Evolutionary conservation across 2,329 filamentous ascomycete genomes (phyloP).

Genomic region (Xylariaceae sp.): DNA sequence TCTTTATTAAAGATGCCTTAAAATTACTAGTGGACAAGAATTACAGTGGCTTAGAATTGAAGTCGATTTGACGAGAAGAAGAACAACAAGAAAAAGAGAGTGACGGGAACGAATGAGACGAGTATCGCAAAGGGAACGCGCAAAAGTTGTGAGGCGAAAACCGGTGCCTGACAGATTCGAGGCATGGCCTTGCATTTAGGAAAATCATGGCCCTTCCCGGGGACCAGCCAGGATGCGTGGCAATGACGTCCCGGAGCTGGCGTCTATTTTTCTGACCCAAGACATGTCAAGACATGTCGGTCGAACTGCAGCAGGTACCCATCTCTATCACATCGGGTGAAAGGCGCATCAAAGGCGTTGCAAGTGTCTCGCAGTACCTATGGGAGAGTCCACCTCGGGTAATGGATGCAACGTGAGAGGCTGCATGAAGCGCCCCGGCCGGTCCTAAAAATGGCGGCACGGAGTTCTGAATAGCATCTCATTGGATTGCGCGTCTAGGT

Average conservation of each 20-base stretch:
- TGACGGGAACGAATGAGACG: constrained; percentile 14
- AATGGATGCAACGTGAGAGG: constrained; percentile 1
- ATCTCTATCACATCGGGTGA: constrained; percentile 18
- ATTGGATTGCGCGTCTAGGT: constrained; percentile 23
- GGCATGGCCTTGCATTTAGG: constrained; percentile 22
- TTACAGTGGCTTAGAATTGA: constrained; percentile 25
- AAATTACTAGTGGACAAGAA: constrained; percentile 21
- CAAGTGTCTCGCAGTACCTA: neutral
- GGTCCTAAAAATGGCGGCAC: constrained; percentile 9
- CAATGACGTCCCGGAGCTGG: constrained; percentile 9
- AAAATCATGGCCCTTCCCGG: constrained; percentile 13
- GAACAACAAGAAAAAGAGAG: constrained; percentile 1
- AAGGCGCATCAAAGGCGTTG: constrained; percentile 8
- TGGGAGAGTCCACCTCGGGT: neutral
- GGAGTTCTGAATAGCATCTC: constrained; percentile 9
- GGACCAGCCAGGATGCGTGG: constrained; percentile 6
- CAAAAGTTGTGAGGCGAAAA: constrained; percentile 11
- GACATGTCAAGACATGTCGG: constrained; percentile 8
- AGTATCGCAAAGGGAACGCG: constrained; percentile 19
- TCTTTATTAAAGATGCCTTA: constrained; percentile 28
- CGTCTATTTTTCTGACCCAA: constrained; percentile 11
- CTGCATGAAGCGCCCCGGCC: constrained; percentile 2
- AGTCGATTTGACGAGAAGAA: constrained; percentile 11
- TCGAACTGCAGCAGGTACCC: constrained; percentile 18
- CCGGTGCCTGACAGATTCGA: constrained; percentile 21